Evolutionary conservation across 2,329 filamentous ascomycete species (phyloP).

Genomic region (Colletotrichum siamense): DNA sequence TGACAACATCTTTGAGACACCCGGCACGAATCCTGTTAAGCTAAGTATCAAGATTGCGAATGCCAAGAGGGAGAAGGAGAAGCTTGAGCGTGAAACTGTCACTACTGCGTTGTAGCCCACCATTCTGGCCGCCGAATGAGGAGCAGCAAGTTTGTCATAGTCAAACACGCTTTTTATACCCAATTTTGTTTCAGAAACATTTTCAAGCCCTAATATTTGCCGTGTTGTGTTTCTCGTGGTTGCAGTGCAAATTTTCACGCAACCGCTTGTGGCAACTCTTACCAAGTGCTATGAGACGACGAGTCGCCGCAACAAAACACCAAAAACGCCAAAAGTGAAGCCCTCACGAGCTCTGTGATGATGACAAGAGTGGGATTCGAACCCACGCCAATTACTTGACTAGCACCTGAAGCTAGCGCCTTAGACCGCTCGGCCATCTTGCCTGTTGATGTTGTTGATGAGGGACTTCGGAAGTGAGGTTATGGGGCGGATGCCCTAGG

Average conservation of each 20-base stretch:
- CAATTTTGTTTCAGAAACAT: background rate
- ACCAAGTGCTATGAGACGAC: background rate
- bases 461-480: accelerated
- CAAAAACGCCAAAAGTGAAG: background rate
- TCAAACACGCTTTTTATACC: background rate
- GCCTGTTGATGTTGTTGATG: background rate
- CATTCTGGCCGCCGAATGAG: background rate
- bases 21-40: constrained; percentile 14
- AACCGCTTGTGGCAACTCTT: background rate
- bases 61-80: constrained; percentile 15
- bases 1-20: constrained; percentile 55
- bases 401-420: constrained; percentile 8
- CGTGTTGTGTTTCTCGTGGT: background rate
- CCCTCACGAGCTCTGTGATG: background rate
- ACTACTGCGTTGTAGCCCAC: background rate
- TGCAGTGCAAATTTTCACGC: background rate
- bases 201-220: accelerated
- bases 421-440: background rate
- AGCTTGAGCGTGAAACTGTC: background rate
- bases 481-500: background rate
- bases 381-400: background rate
- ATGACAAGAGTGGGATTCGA: background rate
- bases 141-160: background rate
- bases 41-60: constrained; percentile 22
- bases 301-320: background rate